Conservation (phyloP, 306 rosid species). For the Vigna unguiculata region DNA sequence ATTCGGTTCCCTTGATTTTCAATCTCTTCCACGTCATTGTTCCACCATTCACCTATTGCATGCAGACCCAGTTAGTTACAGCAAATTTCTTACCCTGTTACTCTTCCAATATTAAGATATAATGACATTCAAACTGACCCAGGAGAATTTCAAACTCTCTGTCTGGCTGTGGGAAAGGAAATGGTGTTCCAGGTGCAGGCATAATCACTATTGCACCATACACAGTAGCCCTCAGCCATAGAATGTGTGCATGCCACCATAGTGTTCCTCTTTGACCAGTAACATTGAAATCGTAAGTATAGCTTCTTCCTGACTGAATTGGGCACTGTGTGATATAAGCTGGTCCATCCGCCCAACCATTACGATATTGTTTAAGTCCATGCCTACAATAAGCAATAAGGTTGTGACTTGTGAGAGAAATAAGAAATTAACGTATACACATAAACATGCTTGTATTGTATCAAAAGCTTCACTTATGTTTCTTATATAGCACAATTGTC, state of each 20-base stretch:
- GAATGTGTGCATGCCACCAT: conserved; percentile 85
- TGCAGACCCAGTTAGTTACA: conserved; percentile 1
- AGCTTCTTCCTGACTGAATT: conserved; percentile 61
- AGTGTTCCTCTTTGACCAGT: conserved; percentile 75
- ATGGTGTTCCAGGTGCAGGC: conserved; percentile 66
- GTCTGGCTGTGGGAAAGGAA: conserved; percentile 68
- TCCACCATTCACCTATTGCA: conserved; percentile 75
- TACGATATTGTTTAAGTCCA: conserved; percentile 69
- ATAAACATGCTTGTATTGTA: not conserved
- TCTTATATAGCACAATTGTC: not conserved
- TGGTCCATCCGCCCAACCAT: conserved; percentile 80
- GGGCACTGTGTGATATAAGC: conserved; percentile 78
- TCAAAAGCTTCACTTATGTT: not conserved
- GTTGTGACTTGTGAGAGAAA: not conserved
- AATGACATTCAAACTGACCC: conserved; percentile 45
- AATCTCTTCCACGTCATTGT: conserved; percentile 68
- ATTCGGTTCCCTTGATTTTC: conserved; percentile 65
- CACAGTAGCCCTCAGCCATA: conserved; percentile 78
- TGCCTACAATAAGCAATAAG: conserved; percentile 53
- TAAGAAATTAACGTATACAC: not conserved
- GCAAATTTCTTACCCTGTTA: not conserved
- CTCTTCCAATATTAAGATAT: not conserved
- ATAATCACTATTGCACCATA: conserved; percentile 74
- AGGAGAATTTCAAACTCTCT: conserved; percentile 60
- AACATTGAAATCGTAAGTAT: conserved; percentile 64